Base-by-base conservation (phyloP, 2,329 filamentous ascomycete species). In the Thielaviopsis euricoi region DNA sequence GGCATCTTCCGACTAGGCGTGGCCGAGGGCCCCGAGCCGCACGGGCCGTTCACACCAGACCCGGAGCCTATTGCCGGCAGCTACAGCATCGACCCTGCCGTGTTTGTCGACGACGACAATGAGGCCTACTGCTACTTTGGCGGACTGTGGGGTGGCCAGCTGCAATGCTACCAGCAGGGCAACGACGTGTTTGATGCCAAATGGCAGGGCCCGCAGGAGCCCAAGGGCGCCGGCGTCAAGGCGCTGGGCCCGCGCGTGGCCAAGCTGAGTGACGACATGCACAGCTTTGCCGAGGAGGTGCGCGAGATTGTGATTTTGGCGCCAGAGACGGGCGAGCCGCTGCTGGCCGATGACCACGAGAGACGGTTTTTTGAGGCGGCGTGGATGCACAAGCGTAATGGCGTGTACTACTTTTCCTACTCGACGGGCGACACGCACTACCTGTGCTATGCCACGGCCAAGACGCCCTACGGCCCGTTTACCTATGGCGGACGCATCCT, bases 341-440 rank as follows among this genome's bases (percentile, higher is more conserved):
- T 89, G 54, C 65, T 70, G 1, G 81, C 82, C 10, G 78, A 83
- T 63, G 85, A 89, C 67, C 86, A 89, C 66, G 83, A 84, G 60
- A 70, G 83, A 17, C 76, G 86, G 7, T 90, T 90, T 75, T 89
- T 90, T 67, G 86, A 90, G 71, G 86, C 85, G 0, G 81, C 86
- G 1, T 89, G 86, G 86, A 74, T 88, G 75, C 86, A 89, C 71
- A 87, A 86, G 74, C 79, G 80, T 65, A 71, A 76, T 0, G 83
- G 76, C 1, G 77, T 73, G 60, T 89, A 89, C 70, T 88, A 88
- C 72, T 86, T 89, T 67, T 83, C 79, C 58, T 88, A 88, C 71
- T 87, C 83, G 62, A 89, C 85, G 1, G 86, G 86, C 21, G 86
- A 89, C 69, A 83, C 86, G 33, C 86, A 89, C 68, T 87, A 76